phyloP scores from a whole-genome alignment of 371 early-diverging fungal genomes.

The Apophysomyces variabilis region DNA sequence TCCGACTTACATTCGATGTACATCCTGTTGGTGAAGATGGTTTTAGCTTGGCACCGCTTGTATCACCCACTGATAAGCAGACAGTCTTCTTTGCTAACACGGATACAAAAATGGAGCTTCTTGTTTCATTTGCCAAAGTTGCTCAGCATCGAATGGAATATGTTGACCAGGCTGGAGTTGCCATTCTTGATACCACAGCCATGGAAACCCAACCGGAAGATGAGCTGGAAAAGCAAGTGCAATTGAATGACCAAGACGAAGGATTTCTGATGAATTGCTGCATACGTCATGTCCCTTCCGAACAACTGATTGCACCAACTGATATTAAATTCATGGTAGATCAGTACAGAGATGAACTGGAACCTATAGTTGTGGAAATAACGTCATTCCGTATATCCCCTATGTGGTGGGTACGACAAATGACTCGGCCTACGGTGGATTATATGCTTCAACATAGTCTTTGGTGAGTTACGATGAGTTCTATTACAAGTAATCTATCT shows the following conservation, averaged over 20 bases:
- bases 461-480: slow-evolving; percentile 2
- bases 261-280: neutral
- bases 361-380: neutral
- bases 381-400: slow-evolving; percentile 21
- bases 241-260: neutral
- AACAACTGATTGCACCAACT: neutral
- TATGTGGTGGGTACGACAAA: slow-evolving; percentile 39
- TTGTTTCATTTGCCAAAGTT: neutral
- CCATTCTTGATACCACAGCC: neutral
- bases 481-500: slow-evolving; percentile 1
- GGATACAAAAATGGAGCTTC: neutral
- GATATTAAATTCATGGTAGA: neutral
- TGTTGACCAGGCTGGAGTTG: neutral
- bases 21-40: neutral
- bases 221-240: neutral
- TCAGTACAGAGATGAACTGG: neutral
- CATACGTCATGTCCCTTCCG: neutral
- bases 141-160: neutral
- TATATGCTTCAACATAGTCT: neutral
- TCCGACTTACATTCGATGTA: neutral
- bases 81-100: neutral
- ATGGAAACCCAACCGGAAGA: neutral
- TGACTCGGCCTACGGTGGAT: slow-evolving; percentile 11
- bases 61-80: neutral
- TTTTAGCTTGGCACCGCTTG: neutral